Conservation (phyloP, 495 filamentous ascomycete species). For the Penicillium fimorum region DNA sequence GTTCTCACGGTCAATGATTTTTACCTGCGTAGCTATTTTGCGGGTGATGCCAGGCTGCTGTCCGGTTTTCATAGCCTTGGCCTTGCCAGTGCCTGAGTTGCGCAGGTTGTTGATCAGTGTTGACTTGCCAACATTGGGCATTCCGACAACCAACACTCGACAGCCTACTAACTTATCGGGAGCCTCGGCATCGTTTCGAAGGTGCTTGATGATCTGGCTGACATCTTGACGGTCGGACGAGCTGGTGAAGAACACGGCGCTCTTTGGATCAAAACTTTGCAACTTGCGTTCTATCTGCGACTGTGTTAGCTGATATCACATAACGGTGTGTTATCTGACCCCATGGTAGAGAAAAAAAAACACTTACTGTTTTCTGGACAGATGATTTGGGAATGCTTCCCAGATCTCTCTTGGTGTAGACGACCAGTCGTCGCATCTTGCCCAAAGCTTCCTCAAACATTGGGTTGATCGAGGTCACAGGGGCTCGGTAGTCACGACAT, state of each 20-base stretch:
- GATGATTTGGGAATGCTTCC: constrained; percentile 42
- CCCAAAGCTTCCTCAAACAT: constrained; percentile 78
- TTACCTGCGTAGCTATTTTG: constrained; percentile 78
- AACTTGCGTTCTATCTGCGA: constrained; percentile 47
- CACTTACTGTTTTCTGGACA: constrained; percentile 30
- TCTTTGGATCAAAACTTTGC: constrained; percentile 55
- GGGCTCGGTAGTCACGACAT: constrained; percentile 90
- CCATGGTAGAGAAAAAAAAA: neutral
- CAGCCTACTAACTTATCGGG: constrained; percentile 62
- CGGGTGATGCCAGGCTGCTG: constrained; percentile 86
- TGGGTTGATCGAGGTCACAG: constrained; percentile 85
- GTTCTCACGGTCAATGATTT: constrained; percentile 62
- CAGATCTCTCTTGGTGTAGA: constrained; percentile 90
- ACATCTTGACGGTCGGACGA: constrained; percentile 49
- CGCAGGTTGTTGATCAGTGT: constrained; percentile 87
- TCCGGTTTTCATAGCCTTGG: constrained; percentile 80
- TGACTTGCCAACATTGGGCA: constrained; percentile 94
- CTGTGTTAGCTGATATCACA: constrained; percentile 1
- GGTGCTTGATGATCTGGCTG: constrained; percentile 55
- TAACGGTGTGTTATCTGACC: neutral
- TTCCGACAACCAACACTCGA: constrained; percentile 84
- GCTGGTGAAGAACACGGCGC: constrained; percentile 64
- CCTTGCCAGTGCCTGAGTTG: constrained; percentile 59
- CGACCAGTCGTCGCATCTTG: constrained; percentile 67
- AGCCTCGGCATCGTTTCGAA: constrained; percentile 45